Evolutionary conservation across 257 asterid species (phyloP).

Genomic region (Scutellaria minor): DNA sequence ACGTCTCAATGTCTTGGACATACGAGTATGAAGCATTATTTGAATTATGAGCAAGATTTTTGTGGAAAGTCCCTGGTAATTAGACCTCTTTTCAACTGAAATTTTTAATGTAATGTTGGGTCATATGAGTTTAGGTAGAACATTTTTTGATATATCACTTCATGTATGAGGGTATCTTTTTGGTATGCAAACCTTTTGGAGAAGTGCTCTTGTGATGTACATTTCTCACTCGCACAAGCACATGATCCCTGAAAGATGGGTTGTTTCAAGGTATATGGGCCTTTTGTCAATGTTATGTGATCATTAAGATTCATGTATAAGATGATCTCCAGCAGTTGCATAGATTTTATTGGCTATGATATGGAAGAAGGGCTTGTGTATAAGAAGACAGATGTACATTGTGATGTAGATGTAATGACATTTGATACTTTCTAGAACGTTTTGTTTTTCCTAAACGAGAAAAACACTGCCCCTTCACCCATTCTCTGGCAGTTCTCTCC

Average conservation of each 20-base stretch:
- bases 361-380: constrained; percentile 1
- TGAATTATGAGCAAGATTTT: constrained; percentile 6
- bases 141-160: not conserved
- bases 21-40: not conserved
- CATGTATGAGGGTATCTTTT: not conserved
- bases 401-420: not conserved
- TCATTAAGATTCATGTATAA: not conserved
- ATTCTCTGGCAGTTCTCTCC: not conserved
- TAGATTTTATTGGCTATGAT: not conserved
- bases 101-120: not conserved
- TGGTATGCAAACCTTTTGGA: constrained; percentile 10
- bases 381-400: not conserved
- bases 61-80: not conserved
- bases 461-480: not conserved
- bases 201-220: constrained; percentile 8
- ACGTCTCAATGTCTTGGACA: not conserved
- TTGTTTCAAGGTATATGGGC: not conserved
- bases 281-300: not conserved
- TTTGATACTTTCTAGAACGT: not conserved
- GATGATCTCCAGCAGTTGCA: not conserved
- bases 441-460: not conserved
- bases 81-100: not conserved
- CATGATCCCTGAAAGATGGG: not conserved
- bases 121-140: not conserved
- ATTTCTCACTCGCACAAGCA: not conserved